Percentiles rank a stretch among this genome's conserved stretches.
phyloP scores from a whole-genome alignment of 257 asterid species.

The Galeopsis tetrahit region DNA sequence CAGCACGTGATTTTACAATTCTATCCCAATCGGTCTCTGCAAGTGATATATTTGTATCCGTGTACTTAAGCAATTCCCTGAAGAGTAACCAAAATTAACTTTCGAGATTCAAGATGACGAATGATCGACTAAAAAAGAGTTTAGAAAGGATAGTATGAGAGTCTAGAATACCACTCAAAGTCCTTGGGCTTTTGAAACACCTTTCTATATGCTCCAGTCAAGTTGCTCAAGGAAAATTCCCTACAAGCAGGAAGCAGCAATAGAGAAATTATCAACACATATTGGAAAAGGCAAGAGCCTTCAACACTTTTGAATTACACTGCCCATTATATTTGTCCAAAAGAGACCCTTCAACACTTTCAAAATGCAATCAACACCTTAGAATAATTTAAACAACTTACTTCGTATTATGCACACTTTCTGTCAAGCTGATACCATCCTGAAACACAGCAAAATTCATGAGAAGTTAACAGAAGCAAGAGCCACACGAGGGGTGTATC shows the following conservation, averaged over 20 bases:
- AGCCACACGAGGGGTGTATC: neutral
- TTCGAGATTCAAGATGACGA: slow-evolving; percentile 29
- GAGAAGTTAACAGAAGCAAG: slow-evolving; percentile 28
- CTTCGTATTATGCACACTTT: slow-evolving; percentile 74
- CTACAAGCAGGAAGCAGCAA: slow-evolving; percentile 43
- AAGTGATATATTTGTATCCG: slow-evolving; percentile 67
- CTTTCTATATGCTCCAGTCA: slow-evolving; percentile 91
- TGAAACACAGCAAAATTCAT: slow-evolving; percentile 42
- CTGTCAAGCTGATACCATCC: slow-evolving; percentile 81
- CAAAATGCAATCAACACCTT: neutral
- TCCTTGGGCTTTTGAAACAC: slow-evolving; percentile 91
- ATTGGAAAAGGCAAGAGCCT: neutral
- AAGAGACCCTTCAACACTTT: neutral
- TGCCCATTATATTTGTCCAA: neutral
- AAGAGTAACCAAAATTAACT: slow-evolving; percentile 19
- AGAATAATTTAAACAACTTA: slow-evolving; percentile 47
- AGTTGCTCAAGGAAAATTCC: slow-evolving; percentile 83
- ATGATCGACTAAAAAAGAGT: slow-evolving; percentile 17
- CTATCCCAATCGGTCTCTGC: slow-evolving; percentile 84
- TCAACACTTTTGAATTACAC: too few species aligned
- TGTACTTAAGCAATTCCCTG: slow-evolving; percentile 83
- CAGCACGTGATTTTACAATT: slow-evolving; percentile 51
- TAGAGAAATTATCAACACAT: slow-evolving; percentile 25
- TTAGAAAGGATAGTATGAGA: slow-evolving; percentile 20
- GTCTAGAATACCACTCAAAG: slow-evolving; percentile 69